These are phyloP conservation scores for Chaetomium tenue DNA, from an alignment of 495 filamentous ascomycete genomes.

Conservation along the genomic window DNA sequence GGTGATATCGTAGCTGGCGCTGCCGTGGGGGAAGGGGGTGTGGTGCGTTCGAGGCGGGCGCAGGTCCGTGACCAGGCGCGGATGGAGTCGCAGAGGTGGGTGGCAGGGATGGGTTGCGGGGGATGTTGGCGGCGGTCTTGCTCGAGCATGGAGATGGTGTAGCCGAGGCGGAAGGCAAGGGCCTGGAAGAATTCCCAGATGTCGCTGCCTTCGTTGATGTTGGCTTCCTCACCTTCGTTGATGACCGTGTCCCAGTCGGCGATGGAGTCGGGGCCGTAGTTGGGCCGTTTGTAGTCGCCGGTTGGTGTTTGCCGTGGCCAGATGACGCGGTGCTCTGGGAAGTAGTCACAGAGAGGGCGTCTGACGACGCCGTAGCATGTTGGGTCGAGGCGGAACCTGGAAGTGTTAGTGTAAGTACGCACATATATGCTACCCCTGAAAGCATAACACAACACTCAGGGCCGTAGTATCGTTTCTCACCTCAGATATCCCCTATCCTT, in stretches of 20 bases:
- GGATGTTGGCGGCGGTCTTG: not conserved
- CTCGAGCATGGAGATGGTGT: slow-evolving; percentile 24
- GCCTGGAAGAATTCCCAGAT: slow-evolving; percentile 29
- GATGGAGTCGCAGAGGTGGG: slow-evolving; percentile 9
- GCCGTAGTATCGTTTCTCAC: slow-evolving; percentile 7
- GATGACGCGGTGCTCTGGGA: slow-evolving; percentile 33
- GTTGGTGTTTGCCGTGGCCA: slow-evolving; percentile 12
- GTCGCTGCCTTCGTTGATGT: not conserved
- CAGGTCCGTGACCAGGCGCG: slow-evolving; percentile 12
- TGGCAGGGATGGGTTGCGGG: not conserved
- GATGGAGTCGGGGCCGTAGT: slow-evolving; percentile 1
- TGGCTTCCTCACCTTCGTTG: not conserved
- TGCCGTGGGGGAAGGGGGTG: no score
- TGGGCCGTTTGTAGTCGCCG: slow-evolving; percentile 8
- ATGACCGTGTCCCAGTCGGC: slow-evolving; percentile 18
- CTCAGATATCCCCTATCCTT: slow-evolving; percentile 20
- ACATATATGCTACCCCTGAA: not conserved
- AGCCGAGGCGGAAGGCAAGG: slow-evolving; percentile 31
- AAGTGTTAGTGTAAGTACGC: not conserved
- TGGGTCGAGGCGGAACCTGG: slow-evolving; percentile 26
- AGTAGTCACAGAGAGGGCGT: slow-evolving; percentile 20
- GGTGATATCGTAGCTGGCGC: no score
- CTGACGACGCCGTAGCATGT: slow-evolving; percentile 32
- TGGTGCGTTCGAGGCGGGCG: not conserved
- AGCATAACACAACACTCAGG: no score